Evolutionary conservation across 164 flowering plant species (phyloP), one percentile per base, ranked within the genome.

Genomic region (Liquidambar formosana): DNA sequence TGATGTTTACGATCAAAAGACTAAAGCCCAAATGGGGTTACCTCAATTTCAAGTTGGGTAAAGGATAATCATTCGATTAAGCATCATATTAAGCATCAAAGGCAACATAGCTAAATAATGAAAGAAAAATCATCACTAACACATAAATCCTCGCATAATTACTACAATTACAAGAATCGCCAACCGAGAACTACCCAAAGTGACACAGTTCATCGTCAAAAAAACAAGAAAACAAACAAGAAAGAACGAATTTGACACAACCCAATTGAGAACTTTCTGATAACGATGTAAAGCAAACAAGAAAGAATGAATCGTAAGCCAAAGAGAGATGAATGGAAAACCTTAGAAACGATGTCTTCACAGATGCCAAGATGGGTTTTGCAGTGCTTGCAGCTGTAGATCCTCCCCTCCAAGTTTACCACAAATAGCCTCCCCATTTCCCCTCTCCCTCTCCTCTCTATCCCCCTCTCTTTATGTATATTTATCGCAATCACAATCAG

Each of bases 351-450:
- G 59, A 93, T 77, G 70, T 91, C 90, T 8, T 87, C 89, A 61
- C 22, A 68, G 12, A 86, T 83, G 63, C 88, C 96, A 64, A 95
- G 86, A 81, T 93, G 93, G 76, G 96, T 89, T 28, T 80, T 80
- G 79, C 99, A 95, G 87, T 88, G 84, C 76, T 85, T 93, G 92
- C 99, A 95, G 61, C 98, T 86, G 58, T 95, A 95, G 88, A 89
- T 80, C 89, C 75, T 91, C 41, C 99, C 97, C 62, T 95, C 97
- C 61, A 93, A 86, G 67, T 71, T 75, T 62, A 89, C 78, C 71
- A 82, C 81, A 77, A 83, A 91, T 47, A 91, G 61, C 83, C 94
- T 86, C 62, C 97, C 99, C 97, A 93, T 95, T 64, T 22, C 67
- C 4, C 6, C 41, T n/a, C n/a, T n/a, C n/a, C n/a, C n/a, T n/a